phyloP scores from a whole-genome alignment of 78 protist genomes.

The Anaeramoeba flamelloides region DNA sequence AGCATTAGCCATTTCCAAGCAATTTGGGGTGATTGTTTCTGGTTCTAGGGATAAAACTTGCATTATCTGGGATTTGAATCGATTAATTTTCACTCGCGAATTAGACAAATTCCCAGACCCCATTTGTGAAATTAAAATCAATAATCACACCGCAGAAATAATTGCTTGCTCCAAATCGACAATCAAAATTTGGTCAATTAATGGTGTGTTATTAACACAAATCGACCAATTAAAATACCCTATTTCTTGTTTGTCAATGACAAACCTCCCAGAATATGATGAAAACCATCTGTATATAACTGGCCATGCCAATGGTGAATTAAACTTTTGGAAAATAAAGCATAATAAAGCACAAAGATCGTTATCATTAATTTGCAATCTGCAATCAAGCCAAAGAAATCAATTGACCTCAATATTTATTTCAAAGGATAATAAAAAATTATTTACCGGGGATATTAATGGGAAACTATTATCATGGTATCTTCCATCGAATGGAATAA shows the following conservation, averaged over 20 bases:
- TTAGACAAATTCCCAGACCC: constrained; percentile 6
- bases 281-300: no score
- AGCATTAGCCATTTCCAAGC: constrained; percentile 26
- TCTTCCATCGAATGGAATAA: neutral
- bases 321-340: no score
- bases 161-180: neutral
- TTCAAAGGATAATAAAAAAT: neutral
- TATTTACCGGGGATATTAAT: neutral
- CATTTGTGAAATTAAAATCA: constrained; percentile 6
- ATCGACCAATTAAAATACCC: neutral
- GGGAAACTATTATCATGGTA: neutral
- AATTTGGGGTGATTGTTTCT: constrained; percentile 27
- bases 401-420: no score
- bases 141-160: neutral
- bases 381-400: no score
- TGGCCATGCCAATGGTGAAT: no score
- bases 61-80: constrained; percentile 58
- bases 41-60: constrained; percentile 41
- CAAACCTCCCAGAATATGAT: no score
- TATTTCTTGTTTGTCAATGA: no score
- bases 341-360: no score
- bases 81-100: constrained; percentile 22
- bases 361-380: no score
- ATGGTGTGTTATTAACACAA: neutral
- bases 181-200: neutral